phyloP scores from a whole-genome alignment of 257 asterid genomes.

The Nyctanthes arbortristis region DNA sequence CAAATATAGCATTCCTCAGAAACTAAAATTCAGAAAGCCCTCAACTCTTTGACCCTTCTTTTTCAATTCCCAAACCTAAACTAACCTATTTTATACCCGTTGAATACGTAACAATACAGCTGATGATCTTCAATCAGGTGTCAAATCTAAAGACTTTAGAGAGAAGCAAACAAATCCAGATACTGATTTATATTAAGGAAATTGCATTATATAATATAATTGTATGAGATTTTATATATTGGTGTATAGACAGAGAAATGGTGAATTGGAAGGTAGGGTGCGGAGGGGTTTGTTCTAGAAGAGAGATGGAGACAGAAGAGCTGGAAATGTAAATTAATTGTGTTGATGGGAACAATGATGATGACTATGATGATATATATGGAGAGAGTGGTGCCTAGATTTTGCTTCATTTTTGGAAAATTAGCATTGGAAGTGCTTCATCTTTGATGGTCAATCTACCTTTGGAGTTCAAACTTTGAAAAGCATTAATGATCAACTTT shows the following conservation, averaged over 20 bases:
- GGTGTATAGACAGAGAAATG: neutral
- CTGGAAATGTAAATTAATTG: slow-evolving; percentile 2
- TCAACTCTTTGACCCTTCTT: neutral
- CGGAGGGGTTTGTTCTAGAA: neutral
- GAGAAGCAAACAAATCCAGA: neutral
- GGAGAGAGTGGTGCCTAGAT: slow-evolving; percentile 2
- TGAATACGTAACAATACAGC: slow-evolving; percentile 1
- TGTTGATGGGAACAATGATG: neutral
- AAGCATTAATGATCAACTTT: neutral
- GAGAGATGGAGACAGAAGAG: neutral
- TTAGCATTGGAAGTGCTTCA: neutral
- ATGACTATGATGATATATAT: slow-evolving; percentile 1
- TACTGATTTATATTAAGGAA: neutral
- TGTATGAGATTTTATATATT: neutral
- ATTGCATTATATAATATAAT: neutral
- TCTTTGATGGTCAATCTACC: neutral
- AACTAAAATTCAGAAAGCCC: slow-evolving; percentile 14
- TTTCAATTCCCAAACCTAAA: neutral
- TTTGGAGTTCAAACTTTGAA: neutral
- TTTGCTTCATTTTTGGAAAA: neutral
- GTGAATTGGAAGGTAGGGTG: neutral
- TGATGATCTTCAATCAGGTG: slow-evolving; percentile 12
- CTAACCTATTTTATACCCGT: neutral
- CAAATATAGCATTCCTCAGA: slow-evolving; percentile 39
- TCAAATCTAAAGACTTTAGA: neutral